Conservation (phyloP, 345 rosid genomes). For the Eucalyptus cloeziana region DNA sequence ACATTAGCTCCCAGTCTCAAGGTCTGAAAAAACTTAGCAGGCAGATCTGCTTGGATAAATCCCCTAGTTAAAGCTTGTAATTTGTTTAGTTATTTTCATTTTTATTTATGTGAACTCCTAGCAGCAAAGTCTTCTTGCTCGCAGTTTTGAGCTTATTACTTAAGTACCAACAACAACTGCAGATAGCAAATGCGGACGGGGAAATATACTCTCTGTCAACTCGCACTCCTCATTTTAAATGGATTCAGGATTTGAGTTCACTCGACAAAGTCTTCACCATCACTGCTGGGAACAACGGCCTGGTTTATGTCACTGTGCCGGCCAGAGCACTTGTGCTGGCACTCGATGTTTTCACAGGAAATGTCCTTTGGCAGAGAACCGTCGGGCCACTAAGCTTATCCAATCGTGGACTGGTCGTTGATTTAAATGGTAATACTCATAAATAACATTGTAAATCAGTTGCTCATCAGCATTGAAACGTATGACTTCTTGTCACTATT, state of each 20-base stretch:
- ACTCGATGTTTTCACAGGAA: conserved; percentile 55
- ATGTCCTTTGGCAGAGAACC: conserved; percentile 49
- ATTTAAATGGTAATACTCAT: conserved; percentile 42
- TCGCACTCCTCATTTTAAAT: conserved; percentile 42
- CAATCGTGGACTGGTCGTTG: conserved; percentile 38
- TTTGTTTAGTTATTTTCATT: not conserved
- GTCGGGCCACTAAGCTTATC: conserved; percentile 51
- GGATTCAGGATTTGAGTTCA: conserved; percentile 73
- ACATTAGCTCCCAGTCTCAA: not conserved
- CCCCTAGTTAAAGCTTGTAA: not conserved
- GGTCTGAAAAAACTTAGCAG: not conserved
- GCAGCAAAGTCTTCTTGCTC: not conserved
- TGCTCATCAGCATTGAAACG: not conserved
- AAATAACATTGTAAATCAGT: not conserved
- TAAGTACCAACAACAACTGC: not conserved
- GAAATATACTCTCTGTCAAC: conserved; percentile 76
- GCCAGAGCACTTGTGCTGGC: conserved; percentile 40
- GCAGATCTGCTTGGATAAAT: not conserved
- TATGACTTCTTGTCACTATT: not conserved
- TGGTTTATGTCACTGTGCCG: conserved; percentile 47
- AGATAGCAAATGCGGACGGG: conserved; percentile 69
- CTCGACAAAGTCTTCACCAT: conserved; percentile 37
- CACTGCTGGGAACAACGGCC: conserved; percentile 73
- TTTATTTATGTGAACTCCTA: not conserved
- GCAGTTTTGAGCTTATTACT: not conserved